phyloP scores from a whole-genome alignment of 116 monocot genomes.

The Posidonia oceanica region DNA sequence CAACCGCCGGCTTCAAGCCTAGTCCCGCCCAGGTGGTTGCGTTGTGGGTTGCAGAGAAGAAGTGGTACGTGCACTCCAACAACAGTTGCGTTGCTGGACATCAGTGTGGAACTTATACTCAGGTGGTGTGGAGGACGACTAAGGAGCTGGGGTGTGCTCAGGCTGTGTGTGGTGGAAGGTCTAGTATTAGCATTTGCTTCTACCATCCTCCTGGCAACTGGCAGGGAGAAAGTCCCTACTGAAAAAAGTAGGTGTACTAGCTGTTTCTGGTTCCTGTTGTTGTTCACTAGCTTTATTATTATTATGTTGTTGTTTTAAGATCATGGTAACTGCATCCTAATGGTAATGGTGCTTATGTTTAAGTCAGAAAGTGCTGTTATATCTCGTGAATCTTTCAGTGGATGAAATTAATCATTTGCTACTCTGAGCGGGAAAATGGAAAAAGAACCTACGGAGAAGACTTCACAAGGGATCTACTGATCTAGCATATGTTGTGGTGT shows the following conservation, averaged over 20 bases:
- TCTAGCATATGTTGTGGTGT: too few species aligned
- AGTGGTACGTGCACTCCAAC: slow-evolving; percentile 25
- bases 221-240: slow-evolving; percentile 45
- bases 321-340: too few species aligned
- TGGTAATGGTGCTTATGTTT: too few species aligned
- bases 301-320: too few species aligned
- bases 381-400: too few species aligned
- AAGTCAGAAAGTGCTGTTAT: too few species aligned
- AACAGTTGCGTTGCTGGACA: slow-evolving; percentile 44
- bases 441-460: too few species aligned
- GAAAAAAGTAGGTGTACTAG: neutral
- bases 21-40: slow-evolving; percentile 38
- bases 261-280: too few species aligned
- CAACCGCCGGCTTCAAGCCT: slow-evolving; percentile 24
- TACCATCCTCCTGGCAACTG: slow-evolving; percentile 62
- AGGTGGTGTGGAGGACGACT: slow-evolving; percentile 61
- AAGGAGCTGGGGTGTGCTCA: slow-evolving; percentile 45
- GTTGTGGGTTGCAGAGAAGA: slow-evolving; percentile 39
- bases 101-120: slow-evolving; percentile 64
- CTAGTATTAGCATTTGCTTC: slow-evolving; percentile 38
- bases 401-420: too few species aligned
- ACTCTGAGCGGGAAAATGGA: too few species aligned
- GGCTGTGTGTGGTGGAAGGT: slow-evolving; percentile 22
- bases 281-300: too few species aligned
- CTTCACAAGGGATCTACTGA: too few species aligned